Evolutionary conservation across 768 basidiomycete species (phyloP).

Genomic region (Filobasidium wieringae): DNA sequence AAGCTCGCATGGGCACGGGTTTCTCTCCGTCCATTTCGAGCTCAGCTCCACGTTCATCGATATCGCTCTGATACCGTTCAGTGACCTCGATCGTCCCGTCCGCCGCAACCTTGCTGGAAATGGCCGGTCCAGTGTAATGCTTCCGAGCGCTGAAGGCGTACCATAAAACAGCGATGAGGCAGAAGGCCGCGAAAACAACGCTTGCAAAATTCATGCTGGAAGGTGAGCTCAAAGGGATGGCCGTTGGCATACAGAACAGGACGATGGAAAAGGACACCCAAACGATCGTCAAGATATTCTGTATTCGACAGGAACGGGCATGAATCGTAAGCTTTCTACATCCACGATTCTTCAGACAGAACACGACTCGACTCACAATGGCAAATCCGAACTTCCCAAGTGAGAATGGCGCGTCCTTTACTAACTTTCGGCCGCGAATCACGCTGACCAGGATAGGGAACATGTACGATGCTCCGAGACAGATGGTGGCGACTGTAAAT

Average conservation of each 20-base stretch:
- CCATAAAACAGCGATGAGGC: slow-evolving; percentile 50
- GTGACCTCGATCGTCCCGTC: neutral
- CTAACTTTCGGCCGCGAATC: slow-evolving; percentile 35
- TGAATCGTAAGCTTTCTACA: slow-evolving; percentile 40
- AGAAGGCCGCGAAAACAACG: slow-evolving; percentile 57
- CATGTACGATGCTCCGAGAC: slow-evolving; percentile 53
- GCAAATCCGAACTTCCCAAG: slow-evolving; percentile 25
- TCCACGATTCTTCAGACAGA: neutral
- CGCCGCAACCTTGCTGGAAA: neutral
- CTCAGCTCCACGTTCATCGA: too few relatives aligned
- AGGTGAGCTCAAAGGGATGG: slow-evolving; percentile 29
- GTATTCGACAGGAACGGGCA: too few relatives aligned
- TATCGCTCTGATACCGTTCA: neutral
- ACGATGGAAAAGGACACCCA: slow-evolving; percentile 55
- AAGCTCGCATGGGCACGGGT: too few relatives aligned
- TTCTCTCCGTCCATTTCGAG: too few relatives aligned
- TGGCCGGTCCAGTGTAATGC: slow-evolving; percentile 11
- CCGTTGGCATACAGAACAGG: slow-evolving; percentile 53
- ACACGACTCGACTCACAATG: slow-evolving; percentile 18
- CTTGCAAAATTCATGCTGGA: slow-evolving; percentile 47
- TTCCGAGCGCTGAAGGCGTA: slow-evolving; percentile 50
- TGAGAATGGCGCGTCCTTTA: slow-evolving; percentile 47
- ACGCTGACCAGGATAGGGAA: slow-evolving; percentile 53
- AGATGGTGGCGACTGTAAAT: slow-evolving; percentile 49
- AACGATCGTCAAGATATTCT: slow-evolving; percentile 49